phyloP scores from a whole-genome alignment of 2,329 filamentous ascomycete genomes.

The Aspergillus fumigatiaffinis region DNA sequence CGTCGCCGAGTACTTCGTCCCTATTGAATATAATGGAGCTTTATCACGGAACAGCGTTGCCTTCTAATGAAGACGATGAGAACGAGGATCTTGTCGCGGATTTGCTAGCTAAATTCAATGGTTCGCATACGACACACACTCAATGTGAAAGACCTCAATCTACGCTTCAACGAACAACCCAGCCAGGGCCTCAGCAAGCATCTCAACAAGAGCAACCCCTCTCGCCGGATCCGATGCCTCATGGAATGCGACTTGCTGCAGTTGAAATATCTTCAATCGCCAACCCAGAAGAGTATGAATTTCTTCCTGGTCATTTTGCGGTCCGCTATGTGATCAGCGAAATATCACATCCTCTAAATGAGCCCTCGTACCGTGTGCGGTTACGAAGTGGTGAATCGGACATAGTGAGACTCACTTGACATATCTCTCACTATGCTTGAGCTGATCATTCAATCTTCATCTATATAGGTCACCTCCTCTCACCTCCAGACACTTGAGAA shows the following conservation, averaged over 20 bases:
- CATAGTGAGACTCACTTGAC: constrained; percentile 25
- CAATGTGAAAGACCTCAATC: background rate
- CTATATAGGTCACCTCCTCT: constrained; percentile 24
- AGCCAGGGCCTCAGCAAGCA: background rate
- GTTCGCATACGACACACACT: background rate
- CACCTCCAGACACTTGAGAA: constrained; percentile 27
- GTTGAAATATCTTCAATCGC: constrained; percentile 30
- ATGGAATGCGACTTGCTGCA: constrained; percentile 9
- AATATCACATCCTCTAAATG: constrained; percentile 15
- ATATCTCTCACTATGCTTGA: background rate
- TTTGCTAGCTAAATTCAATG: constrained; percentile 14
- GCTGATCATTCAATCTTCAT: background rate
- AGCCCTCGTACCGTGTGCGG: constrained; percentile 28
- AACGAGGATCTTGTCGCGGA: constrained; percentile 17
- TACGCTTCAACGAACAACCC: background rate
- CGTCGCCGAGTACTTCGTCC: background rate
- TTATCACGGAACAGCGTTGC: background rate
- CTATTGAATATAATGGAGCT: background rate
- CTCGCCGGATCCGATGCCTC: background rate
- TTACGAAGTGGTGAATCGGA: constrained; percentile 34
- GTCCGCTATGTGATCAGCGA: constrained; percentile 30
- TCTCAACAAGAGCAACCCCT: background rate
- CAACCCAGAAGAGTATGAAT: constrained; percentile 34
- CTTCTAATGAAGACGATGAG: constrained; percentile 1
- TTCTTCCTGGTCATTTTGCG: constrained; percentile 37